phyloP scores from a whole-genome alignment of 2,329 filamentous ascomycete genomes.

The Trichophaea hybrida region DNA sequence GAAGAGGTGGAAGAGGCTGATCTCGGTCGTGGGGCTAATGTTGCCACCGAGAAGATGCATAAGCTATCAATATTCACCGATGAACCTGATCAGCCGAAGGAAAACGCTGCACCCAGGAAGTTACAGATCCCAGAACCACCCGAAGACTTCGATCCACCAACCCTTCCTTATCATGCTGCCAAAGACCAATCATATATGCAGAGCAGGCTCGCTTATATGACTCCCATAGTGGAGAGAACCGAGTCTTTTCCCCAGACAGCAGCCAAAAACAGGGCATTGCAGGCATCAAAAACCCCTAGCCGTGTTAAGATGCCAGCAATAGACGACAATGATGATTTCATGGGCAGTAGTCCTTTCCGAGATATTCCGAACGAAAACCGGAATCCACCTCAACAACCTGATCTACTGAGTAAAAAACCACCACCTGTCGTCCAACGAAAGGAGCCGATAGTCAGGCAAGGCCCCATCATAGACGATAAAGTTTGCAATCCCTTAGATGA shows the following conservation, averaged over 20 bases:
- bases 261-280: background rate
- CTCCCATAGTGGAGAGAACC: slow-evolving; percentile 89
- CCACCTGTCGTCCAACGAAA: background rate
- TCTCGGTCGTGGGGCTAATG: background rate
- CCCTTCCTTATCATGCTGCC: slow-evolving; percentile 60
- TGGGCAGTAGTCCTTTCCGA: slow-evolving; percentile 53
- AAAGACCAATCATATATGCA: slow-evolving; percentile 42
- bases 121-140: slow-evolving; percentile 68
- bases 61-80: slow-evolving; percentile 22
- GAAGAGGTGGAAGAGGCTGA: slow-evolving; percentile 28
- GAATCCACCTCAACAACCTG: background rate
- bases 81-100: slow-evolving; percentile 36
- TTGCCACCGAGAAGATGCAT: slow-evolving; percentile 7
- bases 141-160: slow-evolving; percentile 71
- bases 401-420: background rate
- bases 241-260: slow-evolving; percentile 43
- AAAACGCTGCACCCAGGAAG: slow-evolving; percentile 40
- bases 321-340: slow-evolving; percentile 26
- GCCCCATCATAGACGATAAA: slow-evolving; percentile 36
- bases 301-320: slow-evolving; percentile 21
- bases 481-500: slow-evolving; percentile 85
- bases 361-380: slow-evolving; percentile 35
- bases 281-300: slow-evolving; percentile 25
- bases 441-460: background rate
- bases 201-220: slow-evolving; percentile 94